Evolutionary conservation across 768 basidiomycete genomes (phyloP), one percentile per base, ranked within the genome.

Genomic region (Sarcodon sp.): DNA sequence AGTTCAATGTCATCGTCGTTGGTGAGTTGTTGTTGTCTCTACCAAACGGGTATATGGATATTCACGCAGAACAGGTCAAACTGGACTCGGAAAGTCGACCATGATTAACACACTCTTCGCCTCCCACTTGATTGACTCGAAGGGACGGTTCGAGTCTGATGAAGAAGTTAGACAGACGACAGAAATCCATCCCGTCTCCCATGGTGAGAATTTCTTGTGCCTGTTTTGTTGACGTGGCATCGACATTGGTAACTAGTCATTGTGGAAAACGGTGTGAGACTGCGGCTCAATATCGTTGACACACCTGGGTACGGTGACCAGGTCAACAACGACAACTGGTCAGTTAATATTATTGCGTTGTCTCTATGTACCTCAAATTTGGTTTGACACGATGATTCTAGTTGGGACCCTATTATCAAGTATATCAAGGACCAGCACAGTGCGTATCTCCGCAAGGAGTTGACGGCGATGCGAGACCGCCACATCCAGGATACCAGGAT

Each of bases 401-500:
- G 89, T 74, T 99, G 94, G 94, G 94, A 99, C 60, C 88, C 94
- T 38, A 98, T 99, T 59, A 76, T 98, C 63, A 97, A 96, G 67
- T 96, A 99, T 66, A 97, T 97, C 73, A 91, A 93, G 71, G 94
- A 98, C 74, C 94, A 98, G 64, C 94, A 98, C 72, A 92, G 89
- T 62, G 90, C 92, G 35, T 99, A 96, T 68, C 79, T 99, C 47
- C 88, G 96, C 67, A 98, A 99, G 69, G 94, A 99, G 72, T 75
- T 98, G 54, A 98, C 96, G 3, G 94, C 96, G 2, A 91, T 91
- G 86, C 87, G 96, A 53, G 94, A 98, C 75, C 87, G 91, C 48
- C 88, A 92, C 70, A 99, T 99, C 58, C 87, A 87, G 61, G 94
- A 99, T 70, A 98, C 96, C 12, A 86, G 94, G 52, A 96, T 99